Conservation (phyloP, 2,329 filamentous ascomycete genomes). For the Dryadomyces sulphureus region DNA sequence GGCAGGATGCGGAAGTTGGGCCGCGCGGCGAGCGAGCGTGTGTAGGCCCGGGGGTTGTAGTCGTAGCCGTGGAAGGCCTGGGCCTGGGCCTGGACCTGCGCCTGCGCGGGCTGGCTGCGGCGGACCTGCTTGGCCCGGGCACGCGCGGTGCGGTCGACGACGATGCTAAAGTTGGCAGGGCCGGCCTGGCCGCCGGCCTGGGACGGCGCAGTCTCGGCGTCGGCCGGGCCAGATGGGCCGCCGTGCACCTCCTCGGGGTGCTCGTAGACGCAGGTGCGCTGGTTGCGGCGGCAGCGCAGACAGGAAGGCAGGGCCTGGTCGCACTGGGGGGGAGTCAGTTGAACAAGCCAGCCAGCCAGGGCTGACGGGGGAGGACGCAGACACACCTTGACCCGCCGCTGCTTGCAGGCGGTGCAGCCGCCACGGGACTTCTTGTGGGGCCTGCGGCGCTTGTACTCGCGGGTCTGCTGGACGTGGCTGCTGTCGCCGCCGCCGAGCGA, state of each 20-base stretch:
- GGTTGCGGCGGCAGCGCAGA: constrained; percentile 12
- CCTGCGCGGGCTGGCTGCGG: neutral
- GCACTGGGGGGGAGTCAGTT: constrained; percentile 10
- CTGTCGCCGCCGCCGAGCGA: constrained; percentile 14
- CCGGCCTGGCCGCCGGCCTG: too few species aligned
- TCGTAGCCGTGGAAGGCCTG: neutral
- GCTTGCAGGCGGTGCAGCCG: constrained; percentile 13
- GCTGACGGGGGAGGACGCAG: neutral
- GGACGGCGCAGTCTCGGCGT: too few species aligned
- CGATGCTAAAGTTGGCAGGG: too few species aligned
- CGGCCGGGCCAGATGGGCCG: neutral
- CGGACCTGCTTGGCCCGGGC: neutral
- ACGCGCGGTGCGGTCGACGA: neutral
- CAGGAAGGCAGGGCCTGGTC: constrained; percentile 11
- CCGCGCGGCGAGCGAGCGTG: too few species aligned
- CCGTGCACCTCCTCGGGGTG: neutral
- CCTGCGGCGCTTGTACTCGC: constrained; percentile 12
- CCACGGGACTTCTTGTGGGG: constrained; percentile 12
- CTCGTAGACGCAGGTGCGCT: constrained; percentile 10
- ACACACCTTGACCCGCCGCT: constrained; percentile 12
- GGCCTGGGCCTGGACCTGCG: neutral
- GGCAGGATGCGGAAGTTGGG: constrained; percentile 4
- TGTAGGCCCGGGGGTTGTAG: too few species aligned
- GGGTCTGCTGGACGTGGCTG: constrained; percentile 5
- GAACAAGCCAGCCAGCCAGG: neutral